Evolutionary conservation across 345 rosid genomes (phyloP).

Genomic region (Pugionium cornutum): DNA sequence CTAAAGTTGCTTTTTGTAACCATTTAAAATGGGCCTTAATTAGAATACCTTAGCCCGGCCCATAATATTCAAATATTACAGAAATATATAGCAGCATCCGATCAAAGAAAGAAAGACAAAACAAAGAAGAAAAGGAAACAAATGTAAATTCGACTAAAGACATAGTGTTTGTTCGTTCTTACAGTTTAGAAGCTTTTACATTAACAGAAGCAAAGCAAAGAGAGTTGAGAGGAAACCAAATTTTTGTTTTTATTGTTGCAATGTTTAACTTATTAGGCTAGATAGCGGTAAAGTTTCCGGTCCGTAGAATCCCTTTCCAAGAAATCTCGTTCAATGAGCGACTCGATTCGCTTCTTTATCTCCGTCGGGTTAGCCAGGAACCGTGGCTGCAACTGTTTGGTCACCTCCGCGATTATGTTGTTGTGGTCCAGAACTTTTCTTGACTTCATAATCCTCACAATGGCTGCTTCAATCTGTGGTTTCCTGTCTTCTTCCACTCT

Average conservation of each 20-base stretch:
- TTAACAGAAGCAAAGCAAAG: slow-evolving; percentile 26
- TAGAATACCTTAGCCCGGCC: background rate
- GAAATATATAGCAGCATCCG: background rate
- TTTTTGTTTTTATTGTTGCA: slow-evolving; percentile 3
- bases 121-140: slow-evolving; percentile 16
- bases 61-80: background rate
- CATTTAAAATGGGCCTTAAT: background rate
- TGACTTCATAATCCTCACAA: slow-evolving; percentile 98
- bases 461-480: slow-evolving; percentile 97
- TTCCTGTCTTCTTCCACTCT: slow-evolving; percentile 99
- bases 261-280: slow-evolving; percentile 55
- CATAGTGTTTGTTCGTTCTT: slow-evolving; percentile 10
- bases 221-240: background rate
- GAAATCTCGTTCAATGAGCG: slow-evolving; percentile 95
- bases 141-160: slow-evolving; percentile 26
- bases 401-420: slow-evolving; percentile 87
- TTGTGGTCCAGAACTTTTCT: slow-evolving; percentile 94
- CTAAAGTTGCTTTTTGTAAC: background rate
- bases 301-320: slow-evolving; percentile 88
- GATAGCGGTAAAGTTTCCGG: slow-evolving; percentile 89
- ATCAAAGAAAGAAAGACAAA: background rate
- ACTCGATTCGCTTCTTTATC: slow-evolving; percentile 96
- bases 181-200: slow-evolving; percentile 31
- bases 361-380: slow-evolving; percentile 92
- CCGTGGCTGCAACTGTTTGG: slow-evolving; percentile 94